Evolutionary conservation across 169 alveolate species (phyloP).

Genomic region (Plasmodium yoelii): DNA sequence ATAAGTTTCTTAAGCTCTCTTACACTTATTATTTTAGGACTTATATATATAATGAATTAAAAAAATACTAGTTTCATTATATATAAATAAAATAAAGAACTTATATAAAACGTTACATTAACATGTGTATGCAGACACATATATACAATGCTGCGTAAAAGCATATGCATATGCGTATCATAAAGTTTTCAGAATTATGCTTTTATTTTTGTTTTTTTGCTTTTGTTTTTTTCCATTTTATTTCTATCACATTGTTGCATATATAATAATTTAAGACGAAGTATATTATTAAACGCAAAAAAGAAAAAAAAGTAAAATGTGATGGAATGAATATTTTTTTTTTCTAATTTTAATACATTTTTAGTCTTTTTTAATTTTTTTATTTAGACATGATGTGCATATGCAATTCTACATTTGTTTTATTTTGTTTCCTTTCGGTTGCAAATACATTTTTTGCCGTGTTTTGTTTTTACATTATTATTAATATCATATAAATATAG

Average conservation of each 20-base stretch:
- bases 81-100: background rate
- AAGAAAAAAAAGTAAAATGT: conserved; percentile 74
- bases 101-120: background rate
- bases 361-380: conserved; percentile 37
- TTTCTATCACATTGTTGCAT: conserved; percentile 1
- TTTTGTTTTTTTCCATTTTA: conserved; percentile 2
- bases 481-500: no score
- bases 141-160: conserved; percentile 8
- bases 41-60: conserved; percentile 21
- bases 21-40: conserved; percentile 2
- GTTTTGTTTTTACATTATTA: no score
- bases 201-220: conserved; percentile 1
- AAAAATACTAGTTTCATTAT: background rate
- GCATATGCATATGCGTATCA: conserved; percentile 2
- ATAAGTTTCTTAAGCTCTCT: conserved; percentile 35
- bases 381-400: conserved; percentile 17
- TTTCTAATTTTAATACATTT: conserved; percentile 12
- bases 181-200: conserved; percentile 1
- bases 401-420: no score
- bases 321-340: background rate
- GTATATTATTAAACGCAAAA: conserved; percentile 14
- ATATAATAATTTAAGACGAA: conserved; percentile 1
- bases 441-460: no score
- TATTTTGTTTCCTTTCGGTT: no score
- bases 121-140: conserved; percentile 2